phyloP scores from a whole-genome alignment of 257 asterid genomes.

The Lycium ferocissimum region DNA sequence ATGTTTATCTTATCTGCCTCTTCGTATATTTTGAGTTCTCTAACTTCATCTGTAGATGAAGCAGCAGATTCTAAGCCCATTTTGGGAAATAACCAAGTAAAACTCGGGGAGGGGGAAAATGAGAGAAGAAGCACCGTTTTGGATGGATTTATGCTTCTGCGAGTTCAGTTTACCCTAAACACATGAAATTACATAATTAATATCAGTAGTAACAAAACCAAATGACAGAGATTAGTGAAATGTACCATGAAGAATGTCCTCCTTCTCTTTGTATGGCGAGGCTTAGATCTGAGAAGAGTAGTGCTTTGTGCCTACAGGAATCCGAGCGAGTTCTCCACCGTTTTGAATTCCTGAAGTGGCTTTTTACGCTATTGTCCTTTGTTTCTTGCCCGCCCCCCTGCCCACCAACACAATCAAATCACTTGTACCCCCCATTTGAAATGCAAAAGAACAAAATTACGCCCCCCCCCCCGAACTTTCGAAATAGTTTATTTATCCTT shows the following conservation, averaged over 20 bases:
- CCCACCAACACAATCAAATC: no score
- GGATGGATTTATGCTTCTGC: slow-evolving; percentile 47
- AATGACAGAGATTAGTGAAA: slow-evolving; percentile 3
- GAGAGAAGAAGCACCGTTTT: slow-evolving; percentile 42
- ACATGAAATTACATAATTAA: neutral
- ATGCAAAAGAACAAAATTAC: no score
- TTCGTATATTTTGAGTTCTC: slow-evolving; percentile 24
- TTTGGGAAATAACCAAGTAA: neutral
- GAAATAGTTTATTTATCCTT: no score
- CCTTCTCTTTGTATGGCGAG: neutral
- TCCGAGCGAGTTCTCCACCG: neutral
- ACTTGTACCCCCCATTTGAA: no score
- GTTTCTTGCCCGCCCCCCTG: neutral
- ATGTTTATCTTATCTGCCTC: slow-evolving; percentile 18
- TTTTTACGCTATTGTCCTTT: neutral
- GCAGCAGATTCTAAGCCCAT: slow-evolving; percentile 2
- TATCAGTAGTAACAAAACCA: slow-evolving; percentile 6
- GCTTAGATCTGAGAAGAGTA: neutral
- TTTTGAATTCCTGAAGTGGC: slow-evolving; percentile 9
- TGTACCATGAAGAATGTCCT: slow-evolving; percentile 24
- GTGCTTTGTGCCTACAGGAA: slow-evolving; percentile 3
- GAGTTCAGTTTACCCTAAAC: slow-evolving; percentile 49
- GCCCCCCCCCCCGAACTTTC: no score
- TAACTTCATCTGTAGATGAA: slow-evolving; percentile 26
- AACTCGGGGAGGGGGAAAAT: neutral